Conservation (phyloP, 306 rosid species). For the Vicia villosa region DNA sequence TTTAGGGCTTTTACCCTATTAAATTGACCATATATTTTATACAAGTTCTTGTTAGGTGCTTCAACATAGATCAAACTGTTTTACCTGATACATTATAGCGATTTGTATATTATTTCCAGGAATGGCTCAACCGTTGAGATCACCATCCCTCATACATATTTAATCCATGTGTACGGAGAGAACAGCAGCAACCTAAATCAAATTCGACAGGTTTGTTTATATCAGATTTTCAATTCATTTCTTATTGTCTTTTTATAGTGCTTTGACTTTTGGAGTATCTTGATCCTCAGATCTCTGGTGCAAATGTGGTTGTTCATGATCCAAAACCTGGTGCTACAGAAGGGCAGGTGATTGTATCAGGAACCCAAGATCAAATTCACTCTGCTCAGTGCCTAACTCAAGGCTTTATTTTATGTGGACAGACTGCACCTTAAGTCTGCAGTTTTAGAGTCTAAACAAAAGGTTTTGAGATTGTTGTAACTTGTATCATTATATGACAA, state of each 20-base stretch:
- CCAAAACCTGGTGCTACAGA: slow-evolving; percentile 62
- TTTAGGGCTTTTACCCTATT: not conserved
- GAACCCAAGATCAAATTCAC: slow-evolving; percentile 61
- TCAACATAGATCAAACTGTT: not conserved
- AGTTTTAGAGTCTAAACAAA: not conserved
- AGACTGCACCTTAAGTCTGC: slow-evolving; percentile 46
- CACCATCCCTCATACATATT: slow-evolving; percentile 59
- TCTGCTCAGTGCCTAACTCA: slow-evolving; percentile 81
- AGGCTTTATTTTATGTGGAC: slow-evolving; percentile 81
- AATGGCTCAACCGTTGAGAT: slow-evolving; percentile 62
- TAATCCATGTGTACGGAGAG: slow-evolving; percentile 68
- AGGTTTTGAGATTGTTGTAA: slow-evolving; percentile 24
- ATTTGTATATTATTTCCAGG: slow-evolving; percentile 36
- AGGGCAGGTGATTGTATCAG: slow-evolving; percentile 57
- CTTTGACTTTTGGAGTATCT: slow-evolving; percentile 27
- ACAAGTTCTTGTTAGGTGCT: not conserved
- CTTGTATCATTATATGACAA: no score
- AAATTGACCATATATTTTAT: not conserved
- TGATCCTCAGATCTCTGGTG: slow-evolving; percentile 68
- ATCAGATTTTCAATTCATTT: slow-evolving; percentile 3
- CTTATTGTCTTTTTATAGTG: not conserved
- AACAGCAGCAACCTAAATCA: slow-evolving; percentile 61
- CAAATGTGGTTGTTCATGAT: slow-evolving; percentile 65
- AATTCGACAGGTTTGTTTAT: slow-evolving; percentile 69
- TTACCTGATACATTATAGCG: slow-evolving; percentile 16